Evolutionary conservation across 148 eudicot species (phyloP).

Genomic region (Rhododendron ovatum): DNA sequence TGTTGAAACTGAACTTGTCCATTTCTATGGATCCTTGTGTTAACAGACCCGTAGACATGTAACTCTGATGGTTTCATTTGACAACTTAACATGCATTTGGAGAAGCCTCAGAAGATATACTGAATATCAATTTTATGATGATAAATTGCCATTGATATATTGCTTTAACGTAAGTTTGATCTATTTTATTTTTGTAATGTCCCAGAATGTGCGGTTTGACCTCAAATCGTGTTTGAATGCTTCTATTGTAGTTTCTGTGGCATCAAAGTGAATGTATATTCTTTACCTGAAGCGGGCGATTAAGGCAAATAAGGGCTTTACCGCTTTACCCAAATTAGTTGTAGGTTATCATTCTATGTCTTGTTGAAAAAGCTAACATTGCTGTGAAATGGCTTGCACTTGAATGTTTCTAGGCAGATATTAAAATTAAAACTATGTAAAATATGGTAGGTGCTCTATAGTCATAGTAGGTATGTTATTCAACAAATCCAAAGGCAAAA

Average conservation of each 20-base stretch:
- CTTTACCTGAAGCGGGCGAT: not conserved
- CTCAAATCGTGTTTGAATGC: not conserved
- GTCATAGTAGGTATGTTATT: not conserved
- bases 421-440: not conserved
- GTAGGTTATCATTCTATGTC: not conserved
- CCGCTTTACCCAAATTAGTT: not conserved
- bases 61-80: not conserved
- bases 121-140: not conserved
- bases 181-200: not conserved
- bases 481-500: not conserved
- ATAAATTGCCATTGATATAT: too few relatives aligned
- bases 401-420: not conserved
- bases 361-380: not conserved
- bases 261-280: not conserved
- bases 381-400: not conserved
- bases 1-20: not conserved
- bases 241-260: not conserved
- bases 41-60: not conserved
- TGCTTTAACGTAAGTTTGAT: not conserved
- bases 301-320: not conserved
- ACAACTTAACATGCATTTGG: not conserved
- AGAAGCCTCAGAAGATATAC: not conserved
- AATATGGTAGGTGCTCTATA: not conserved
- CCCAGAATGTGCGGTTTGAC: not conserved
- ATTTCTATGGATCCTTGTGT: constrained; percentile 1